Evolutionary conservation across 805 yeast species (phyloP), one percentile per base, ranked within the genome.

Genomic region (Vanderwaltozyma polyspora): DNA sequence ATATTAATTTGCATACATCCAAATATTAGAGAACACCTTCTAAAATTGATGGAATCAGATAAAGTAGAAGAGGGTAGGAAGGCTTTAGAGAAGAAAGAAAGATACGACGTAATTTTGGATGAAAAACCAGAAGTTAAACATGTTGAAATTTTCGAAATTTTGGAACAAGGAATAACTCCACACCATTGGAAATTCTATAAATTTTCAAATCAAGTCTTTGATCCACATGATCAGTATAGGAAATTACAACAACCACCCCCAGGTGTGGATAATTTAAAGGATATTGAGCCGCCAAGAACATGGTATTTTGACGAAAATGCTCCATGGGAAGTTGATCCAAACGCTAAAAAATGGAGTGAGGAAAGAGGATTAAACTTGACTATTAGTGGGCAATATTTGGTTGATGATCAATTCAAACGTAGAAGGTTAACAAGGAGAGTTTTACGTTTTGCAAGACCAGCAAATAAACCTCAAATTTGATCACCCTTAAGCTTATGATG

Each of bases 141-240:
- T n/a, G 86, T 83, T 6, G 93, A 86, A 49, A 63, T 87, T 1
- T 87, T 67, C 52, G 94, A 86, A 54, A 65, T 86, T 17, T 81
- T 81, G 51, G 23, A 28, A 24, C 65, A 69, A 44, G 80, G 80
- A 25, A 56, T 74, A 18, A 67, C 79, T 2, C 70, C 75, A 0
- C 61, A 67, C 6, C 66, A 66, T 19, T 86, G 89, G 82, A 64
- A 68, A 25, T 70, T 76, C 19, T 72, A 72, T 49, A 52, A 69
- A 16, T 82, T 67, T 49, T 67, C 89, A 0, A 61, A 62, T 10
- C 60, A 62, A 3, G 52, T 76, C 0, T 87, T 79, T 54, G 77
- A 72, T 37, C 50, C 54, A 14, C 55, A 57, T 17, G 75, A 76
- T 41, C 51, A 60, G 4, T 55, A 43, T 15, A 58, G 81, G 26